Evolutionary conservation across 208 protist species (phyloP).

Genomic region (Trypanosoma rangeli): DNA sequence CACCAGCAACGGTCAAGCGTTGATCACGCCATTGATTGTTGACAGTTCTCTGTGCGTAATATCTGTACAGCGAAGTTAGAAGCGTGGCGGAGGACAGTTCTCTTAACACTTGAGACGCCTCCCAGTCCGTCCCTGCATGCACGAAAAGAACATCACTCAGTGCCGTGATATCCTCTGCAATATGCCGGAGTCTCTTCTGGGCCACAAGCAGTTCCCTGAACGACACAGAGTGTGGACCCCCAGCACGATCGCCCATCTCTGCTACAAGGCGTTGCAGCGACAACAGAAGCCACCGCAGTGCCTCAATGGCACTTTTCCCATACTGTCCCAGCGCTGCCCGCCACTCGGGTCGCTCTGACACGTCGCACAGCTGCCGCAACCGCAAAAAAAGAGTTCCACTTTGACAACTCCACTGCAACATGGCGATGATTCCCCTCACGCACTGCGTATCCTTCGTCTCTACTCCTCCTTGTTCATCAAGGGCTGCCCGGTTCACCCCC

Average conservation of each 20-base stretch:
- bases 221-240: slow-evolving; percentile 46
- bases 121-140: slow-evolving; percentile 22
- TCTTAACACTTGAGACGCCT: slow-evolving; percentile 23
- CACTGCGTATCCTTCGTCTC: slow-evolving; percentile 6
- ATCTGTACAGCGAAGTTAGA: slow-evolving; percentile 50
- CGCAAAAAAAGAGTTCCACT: slow-evolving; percentile 72
- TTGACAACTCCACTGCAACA: slow-evolving; percentile 71
- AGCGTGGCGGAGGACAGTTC: slow-evolving; percentile 59
- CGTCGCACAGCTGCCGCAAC: slow-evolving; percentile 50
- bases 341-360: slow-evolving; percentile 36
- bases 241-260: slow-evolving; percentile 42
- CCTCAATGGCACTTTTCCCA: slow-evolving; percentile 62
- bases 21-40: slow-evolving; percentile 33
- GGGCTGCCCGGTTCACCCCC: not conserved
- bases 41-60: slow-evolving; percentile 33
- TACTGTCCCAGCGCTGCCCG: slow-evolving; percentile 69
- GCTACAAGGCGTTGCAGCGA: slow-evolving; percentile 51
- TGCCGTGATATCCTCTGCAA: slow-evolving; percentile 41
- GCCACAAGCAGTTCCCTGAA: slow-evolving; percentile 62
- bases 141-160: slow-evolving; percentile 65
- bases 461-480: not conserved
- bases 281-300: slow-evolving; percentile 37
- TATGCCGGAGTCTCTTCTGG: slow-evolving; percentile 40
- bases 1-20: not conserved
- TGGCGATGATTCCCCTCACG: slow-evolving; percentile 30